Conservation (phyloP, 1,284 basidiomycete species). For the Fomitopsis betulina region DNA sequence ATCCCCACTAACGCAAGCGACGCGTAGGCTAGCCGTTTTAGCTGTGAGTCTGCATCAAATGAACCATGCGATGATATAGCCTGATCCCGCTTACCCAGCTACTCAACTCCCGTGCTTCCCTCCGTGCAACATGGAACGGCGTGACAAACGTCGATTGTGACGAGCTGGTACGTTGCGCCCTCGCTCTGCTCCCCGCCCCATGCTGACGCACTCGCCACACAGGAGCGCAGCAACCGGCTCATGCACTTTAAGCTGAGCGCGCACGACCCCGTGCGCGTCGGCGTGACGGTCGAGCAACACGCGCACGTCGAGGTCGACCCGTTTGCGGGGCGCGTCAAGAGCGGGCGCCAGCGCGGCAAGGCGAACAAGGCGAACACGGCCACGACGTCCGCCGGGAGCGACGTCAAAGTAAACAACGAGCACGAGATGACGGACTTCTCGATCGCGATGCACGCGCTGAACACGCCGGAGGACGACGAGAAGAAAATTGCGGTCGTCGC, state of each 20-base stretch:
- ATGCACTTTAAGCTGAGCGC: background rate
- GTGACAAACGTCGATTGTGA: background rate
- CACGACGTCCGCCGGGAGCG: background rate
- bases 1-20: background rate
- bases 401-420: background rate
- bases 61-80: background rate
- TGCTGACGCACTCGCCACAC: background rate
- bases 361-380: background rate
- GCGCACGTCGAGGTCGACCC: background rate
- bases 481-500: background rate
- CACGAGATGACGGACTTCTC: background rate
- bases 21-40: background rate
- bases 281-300: background rate
- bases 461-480: background rate
- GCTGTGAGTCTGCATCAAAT: background rate
- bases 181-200: background rate
- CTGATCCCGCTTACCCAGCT: background rate
- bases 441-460: background rate
- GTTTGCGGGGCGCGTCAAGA: background rate
- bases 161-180: background rate
- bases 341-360: background rate
- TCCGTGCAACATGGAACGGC: background rate
- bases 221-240: background rate
- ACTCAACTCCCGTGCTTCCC: background rate
- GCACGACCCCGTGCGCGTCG: background rate